Percentiles rank a stretch among this genome's conserved stretches.
These are phyloP conservation scores for Aristolochia contorta DNA, from an alignment of 164 flowering plant genomes.

Conservation along the genomic window DNA sequence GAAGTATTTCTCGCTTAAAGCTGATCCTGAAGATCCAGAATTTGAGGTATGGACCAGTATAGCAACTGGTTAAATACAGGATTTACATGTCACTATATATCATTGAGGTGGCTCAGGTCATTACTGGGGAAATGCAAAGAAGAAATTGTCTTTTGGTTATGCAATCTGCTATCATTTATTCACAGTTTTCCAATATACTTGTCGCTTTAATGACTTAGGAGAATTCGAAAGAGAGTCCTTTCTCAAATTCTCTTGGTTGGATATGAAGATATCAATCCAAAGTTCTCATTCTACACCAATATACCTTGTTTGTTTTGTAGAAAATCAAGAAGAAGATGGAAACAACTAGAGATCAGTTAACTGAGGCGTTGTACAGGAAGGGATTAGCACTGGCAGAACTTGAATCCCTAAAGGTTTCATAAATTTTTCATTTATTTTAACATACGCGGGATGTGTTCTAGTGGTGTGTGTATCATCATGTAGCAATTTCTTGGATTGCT, in stretches of 20 bases:
- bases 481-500: not conserved
- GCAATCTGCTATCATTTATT: too few relatives aligned
- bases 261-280: too few relatives aligned
- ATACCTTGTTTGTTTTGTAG: constrained; percentile 21
- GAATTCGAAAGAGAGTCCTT: too few relatives aligned
- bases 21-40: constrained; percentile 88
- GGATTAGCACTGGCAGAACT: constrained; percentile 75
- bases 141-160: too few relatives aligned
- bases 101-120: too few relatives aligned
- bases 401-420: constrained; percentile 44
- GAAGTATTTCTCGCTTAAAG: constrained; percentile 46
- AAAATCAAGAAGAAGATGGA: constrained; percentile 82
- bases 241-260: too few relatives aligned
- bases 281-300: too few relatives aligned
- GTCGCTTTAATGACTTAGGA: too few relatives aligned
- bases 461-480: not conserved
- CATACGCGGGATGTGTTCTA: not conserved
- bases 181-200: too few relatives aligned
- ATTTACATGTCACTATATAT: too few relatives aligned
- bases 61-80: not conserved
- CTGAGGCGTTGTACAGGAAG: constrained; percentile 86
- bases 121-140: too few relatives aligned
- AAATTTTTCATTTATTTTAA: not conserved
- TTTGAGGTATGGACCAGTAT: constrained; percentile 45
- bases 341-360: constrained; percentile 64